Base-by-base conservation (phyloP, 768 basidiomycete genomes). In the Steccherinum ochraceum region DNA sequence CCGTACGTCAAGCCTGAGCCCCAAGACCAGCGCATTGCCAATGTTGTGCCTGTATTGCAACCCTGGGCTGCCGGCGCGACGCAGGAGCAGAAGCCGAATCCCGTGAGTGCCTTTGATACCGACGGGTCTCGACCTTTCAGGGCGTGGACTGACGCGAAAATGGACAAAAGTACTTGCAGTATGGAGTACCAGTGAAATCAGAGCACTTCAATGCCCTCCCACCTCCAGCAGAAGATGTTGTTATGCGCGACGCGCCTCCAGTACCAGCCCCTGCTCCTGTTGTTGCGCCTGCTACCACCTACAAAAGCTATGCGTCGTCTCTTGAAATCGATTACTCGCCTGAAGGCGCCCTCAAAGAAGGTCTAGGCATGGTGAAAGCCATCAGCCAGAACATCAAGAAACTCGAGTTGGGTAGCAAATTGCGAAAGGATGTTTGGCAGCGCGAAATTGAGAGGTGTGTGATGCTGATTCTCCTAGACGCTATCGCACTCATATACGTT, bases 391-490 rank as follows among this genome's bases (percentile, higher is more conserved):
- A 61, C 45, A 61, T 82, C 40, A 67, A 73, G 50, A 69, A 61
- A 18, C 55, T 81, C 50, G 66, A 77, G 48, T 58, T 83, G 2
- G 79, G 79, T 16, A 79, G 75, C 57, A 78, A 77, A 58, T 62
- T 81, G 45, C 72, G 82, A 12, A 66, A 77, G 54, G 79, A 81
- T 16, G 80, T 83, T 2, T 84, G 82, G 81, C 60, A 70, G 41
- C 69, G 75, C 12, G 80, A 84, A 46, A 64, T 81, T 12, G 63
- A 68, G 27, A 77, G 66, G 81, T 80, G 54, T 5, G 69, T 63
- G 3, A n/a, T n/a, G 5, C 46, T 24, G 24, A 5, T 42, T 46
- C 24, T 24, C 40, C 4, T 10, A 23, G 35, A 39, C 12, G 30
- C n/a, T 12, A 23, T 24, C 27, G 46, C 12, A 24, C 50, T 20